Evolutionary conservation across 768 basidiomycete species (phyloP), one percentile per base, ranked within the genome.

Genomic region (Macrolepiota albuminosa): DNA sequence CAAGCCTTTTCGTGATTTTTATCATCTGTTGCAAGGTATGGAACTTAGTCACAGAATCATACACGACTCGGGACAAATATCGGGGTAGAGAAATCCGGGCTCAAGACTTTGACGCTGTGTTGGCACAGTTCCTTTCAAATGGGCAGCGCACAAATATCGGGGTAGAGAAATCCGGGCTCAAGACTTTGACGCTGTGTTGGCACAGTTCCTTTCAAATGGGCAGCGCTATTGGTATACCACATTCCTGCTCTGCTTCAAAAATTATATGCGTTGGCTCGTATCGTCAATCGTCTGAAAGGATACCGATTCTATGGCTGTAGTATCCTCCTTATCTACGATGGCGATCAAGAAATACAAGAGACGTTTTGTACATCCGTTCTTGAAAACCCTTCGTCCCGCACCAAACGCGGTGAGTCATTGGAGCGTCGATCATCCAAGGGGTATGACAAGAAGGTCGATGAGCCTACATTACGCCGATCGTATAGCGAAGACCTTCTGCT

Each of bases 261-360:
- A 75, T 78, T 99, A 18, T 95, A 95, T 70, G 87, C 87, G n/a
- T 84, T 99, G 51, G 95, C 96, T 29, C 84, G 87, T 51, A 97
- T 98, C 75, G 82, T 98, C 67, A 81, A 87, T 70, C 84, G 89
- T 8, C 77, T 99, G 61, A 91, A 89, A 66, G 94, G 97, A n/a
- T 99, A 92, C 75, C 86, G 97, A 52, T 98, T 99, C 74, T 99
- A 99, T 70, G 97, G 97, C 14, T 98, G 96, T 75, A 94, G 91
- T 64, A 84, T 99, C 49, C 85, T 99, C 55, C 84, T 98, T 70
- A 96, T 98, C 69, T 99, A 99, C 72, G 97, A 99, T 69, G 97
- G 97, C 45, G 95, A 98, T 70, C 81, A 78, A 47, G 93, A 95
- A 65, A 82, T 85, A 1, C 97, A 98, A 73, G 88, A 92, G 66